A percentile compares a stretch with the other conserved stretches of the same genome.
These are phyloP conservation scores for Macrolepiota albuminosa DNA, from an alignment of 768 basidiomycete species.

Conservation along the genomic window DNA sequence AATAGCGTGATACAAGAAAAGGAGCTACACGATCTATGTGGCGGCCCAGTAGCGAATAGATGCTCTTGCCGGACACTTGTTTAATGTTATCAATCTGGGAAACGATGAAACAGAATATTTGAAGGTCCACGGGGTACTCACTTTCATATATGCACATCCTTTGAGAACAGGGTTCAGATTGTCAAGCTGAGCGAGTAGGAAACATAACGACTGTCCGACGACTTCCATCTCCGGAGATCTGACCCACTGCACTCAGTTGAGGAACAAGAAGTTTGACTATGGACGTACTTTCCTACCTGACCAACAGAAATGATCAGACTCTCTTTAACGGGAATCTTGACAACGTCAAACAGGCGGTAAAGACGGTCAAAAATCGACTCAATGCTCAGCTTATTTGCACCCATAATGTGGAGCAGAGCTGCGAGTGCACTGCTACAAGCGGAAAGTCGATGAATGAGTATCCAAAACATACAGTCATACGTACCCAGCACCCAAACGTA, in stretches of 20 bases:
- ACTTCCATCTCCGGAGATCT: conserved; percentile 49
- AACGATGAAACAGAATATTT: not conserved
- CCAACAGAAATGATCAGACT: conserved; percentile 61
- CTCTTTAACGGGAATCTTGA: conserved; percentile 51
- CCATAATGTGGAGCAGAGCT: conserved; percentile 36
- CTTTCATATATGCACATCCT: conserved; percentile 67
- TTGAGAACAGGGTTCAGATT: conserved; percentile 64
- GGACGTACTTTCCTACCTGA: conserved; percentile 43
- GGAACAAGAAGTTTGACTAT: not conserved
- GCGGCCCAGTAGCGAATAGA: conserved; percentile 65
- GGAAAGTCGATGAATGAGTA: not conserved
- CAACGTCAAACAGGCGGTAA: conserved; percentile 41
- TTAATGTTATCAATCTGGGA: conserved; percentile 55
- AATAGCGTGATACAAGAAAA: conserved; percentile 55
- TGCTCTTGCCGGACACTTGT: conserved; percentile 52
- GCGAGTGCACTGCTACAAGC: conserved; percentile 41
- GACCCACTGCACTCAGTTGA: not conserved
- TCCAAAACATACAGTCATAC: conserved; percentile 12
- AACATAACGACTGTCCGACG: conserved; percentile 53
- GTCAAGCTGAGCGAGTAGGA: conserved; percentile 64
- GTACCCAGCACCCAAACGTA: conserved; percentile 68
- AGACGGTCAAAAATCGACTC: conserved; percentile 42
- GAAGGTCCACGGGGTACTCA: conserved; percentile 19
- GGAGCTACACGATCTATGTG: conserved; percentile 65
- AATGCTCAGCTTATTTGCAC: conserved; percentile 27